Base-by-base conservation (phyloP, 2,329 filamentous ascomycete genomes). In the Whalleya microplaca region DNA sequence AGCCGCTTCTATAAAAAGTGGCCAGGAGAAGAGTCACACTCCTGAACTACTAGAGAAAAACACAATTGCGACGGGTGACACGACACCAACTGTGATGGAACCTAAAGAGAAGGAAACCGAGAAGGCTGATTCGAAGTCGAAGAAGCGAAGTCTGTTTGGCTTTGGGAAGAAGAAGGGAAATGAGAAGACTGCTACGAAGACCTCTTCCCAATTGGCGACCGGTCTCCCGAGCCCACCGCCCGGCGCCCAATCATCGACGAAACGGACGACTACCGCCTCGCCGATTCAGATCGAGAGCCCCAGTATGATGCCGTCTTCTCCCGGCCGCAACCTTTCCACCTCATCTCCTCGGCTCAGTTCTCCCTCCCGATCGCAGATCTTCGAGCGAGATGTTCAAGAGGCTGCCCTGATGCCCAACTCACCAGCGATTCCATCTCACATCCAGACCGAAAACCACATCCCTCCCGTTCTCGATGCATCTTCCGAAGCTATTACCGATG, bases 331-430 rank as follows among this genome's bases (percentile, higher is more conserved):
- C 49, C 75, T 91, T 44, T 80, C 80, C 65, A 87, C 88, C 12
- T 83, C 84, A 9, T 94, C 92, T 8, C 89, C 92, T 3, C 83
- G 89, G 47, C 75, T 93, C 44, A 84, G 88, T 51, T 96, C 92
- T 19, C 91, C 93, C 14, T 90, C 92, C 10, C 82, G 83, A 23
- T 88, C 86, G 3, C 86, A 88, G 66, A 97, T 98, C 67, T 98
- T 98, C 71, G 94, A 98, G 78, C 90, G 94, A 68, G 91, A 93
- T 72, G 94, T 98, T 21, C 94, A 97, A 74, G 93, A 97, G 68
- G 85, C 85, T 67, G 79, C 84, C 27, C 75, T 85, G n/a, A 78
- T 83, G 41, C 89, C 92, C 58, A 86, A 83, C 59, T 94, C 91
- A 2, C 88, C 91, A 0, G 90, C 91, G n/a, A 95, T 97, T 59